These are phyloP conservation scores for Diacronema lutheri DNA, from an alignment of 78 protist genomes.

Conservation along the genomic window DNA sequence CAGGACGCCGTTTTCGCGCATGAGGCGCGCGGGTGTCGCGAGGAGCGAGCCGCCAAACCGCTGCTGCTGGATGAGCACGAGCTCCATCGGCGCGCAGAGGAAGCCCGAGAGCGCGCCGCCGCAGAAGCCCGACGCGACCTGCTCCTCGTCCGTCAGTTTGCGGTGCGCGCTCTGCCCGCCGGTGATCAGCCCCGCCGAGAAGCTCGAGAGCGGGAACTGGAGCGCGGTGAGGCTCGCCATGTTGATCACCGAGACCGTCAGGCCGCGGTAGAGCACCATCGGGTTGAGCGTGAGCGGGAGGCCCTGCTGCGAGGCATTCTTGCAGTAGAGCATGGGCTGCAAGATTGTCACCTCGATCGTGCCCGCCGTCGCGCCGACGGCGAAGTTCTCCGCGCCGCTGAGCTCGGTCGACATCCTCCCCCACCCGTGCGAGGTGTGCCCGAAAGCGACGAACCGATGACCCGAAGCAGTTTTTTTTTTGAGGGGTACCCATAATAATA, in stretches of 20 bases:
- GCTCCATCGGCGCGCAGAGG: constrained; percentile 39
- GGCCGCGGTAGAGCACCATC: constrained; percentile 5
- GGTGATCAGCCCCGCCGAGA: not conserved
- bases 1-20: not conserved
- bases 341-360: constrained; percentile 20
- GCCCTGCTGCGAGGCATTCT: constrained; percentile 40
- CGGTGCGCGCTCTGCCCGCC: constrained; percentile 16
- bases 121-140: not conserved
- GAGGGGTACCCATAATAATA: no score
- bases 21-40: not conserved
- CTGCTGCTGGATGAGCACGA: constrained; percentile 20
- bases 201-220: constrained; percentile 27
- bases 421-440: no score
- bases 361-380: constrained; percentile 15
- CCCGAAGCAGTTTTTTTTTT: no score
- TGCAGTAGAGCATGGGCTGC: constrained; percentile 47
- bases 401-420: not conserved
- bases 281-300: constrained; percentile 29
- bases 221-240: constrained; percentile 11
- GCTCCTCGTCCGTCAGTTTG: not conserved
- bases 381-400: constrained; percentile 1
- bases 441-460: no score
- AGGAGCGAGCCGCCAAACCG: constrained; percentile 1
- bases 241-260: constrained; percentile 2
- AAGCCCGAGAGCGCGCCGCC: constrained; percentile 30